Evolutionary conservation across 768 basidiomycete genomes (phyloP).

Genomic region (Termitomyces sp.): DNA sequence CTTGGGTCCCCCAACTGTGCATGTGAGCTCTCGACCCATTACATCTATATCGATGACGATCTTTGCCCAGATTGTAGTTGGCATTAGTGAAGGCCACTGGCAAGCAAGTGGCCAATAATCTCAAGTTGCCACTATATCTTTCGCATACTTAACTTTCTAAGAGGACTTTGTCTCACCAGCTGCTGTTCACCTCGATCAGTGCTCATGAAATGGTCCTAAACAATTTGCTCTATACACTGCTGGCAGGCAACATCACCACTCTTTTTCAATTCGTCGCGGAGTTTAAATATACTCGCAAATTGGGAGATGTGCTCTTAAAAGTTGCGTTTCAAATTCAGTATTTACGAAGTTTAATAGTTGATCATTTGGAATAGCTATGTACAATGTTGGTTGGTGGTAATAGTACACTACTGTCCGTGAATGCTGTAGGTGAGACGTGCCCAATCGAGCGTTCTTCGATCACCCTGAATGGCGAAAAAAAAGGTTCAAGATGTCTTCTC

Average conservation of each 20-base stretch:
- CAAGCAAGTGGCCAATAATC: no score
- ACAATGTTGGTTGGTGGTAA: slow-evolving; percentile 4
- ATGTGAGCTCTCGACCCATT: no score
- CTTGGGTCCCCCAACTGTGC: no score
- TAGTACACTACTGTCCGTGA: slow-evolving; percentile 10
- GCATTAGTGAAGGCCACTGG: no score
- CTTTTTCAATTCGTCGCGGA: no score
- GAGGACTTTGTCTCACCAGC: no score
- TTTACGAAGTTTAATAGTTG: neutral
- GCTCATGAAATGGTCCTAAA: neutral
- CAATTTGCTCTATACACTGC: neutral
- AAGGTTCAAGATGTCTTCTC: slow-evolving; percentile 3
- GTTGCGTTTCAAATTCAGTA: neutral
- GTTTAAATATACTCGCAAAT: neutral
- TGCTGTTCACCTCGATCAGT: neutral
- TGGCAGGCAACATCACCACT: neutral
- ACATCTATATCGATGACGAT: no score
- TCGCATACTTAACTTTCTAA: neutral
- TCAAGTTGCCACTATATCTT: no score
- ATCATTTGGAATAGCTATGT: slow-evolving; percentile 4
- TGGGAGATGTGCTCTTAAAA: neutral
- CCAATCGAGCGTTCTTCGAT: slow-evolving; percentile 1
- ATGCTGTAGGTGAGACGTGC: neutral
- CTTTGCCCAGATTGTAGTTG: no score
- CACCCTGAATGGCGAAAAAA: neutral